Evolutionary conservation across 1,284 basidiomycete species (phyloP), one percentile per base, ranked within the genome.

Genomic region (Golubevia sp.): DNA sequence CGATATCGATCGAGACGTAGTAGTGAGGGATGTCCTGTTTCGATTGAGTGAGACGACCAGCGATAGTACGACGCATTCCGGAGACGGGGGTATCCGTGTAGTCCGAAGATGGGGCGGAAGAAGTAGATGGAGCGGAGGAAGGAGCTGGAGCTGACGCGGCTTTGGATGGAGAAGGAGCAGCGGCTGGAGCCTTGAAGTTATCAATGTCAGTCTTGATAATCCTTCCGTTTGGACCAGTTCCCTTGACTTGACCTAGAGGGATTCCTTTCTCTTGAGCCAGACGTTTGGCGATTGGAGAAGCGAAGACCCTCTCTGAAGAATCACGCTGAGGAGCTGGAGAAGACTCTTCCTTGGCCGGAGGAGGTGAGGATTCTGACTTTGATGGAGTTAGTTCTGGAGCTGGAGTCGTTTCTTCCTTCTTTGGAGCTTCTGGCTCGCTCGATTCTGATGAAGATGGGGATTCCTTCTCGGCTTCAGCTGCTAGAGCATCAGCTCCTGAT

Each of bases 1-100:
- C 92, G 84, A 99, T 88, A 82, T 98, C 93, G 60, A 93, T 88
- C 13, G 96, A 97, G 76, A 99, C 86, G 86, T 98, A 99, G 87
- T 97, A 99, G 85, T 98, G 95, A n/a, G 97, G 97, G 24, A 94
- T 84, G 72, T 93, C 90, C 84, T 92, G 91, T 86, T 98, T 99
- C 71, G 92, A 93, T 86, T 97, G 93, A 2, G 91, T 90, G 72
- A 99, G 89, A 73, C 97, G 92, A 60, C 88, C 80, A 66, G 93
- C 97, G 83, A 99, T 99, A 53, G 90, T 91, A 74, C 92, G 92
- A 66, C 97, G 92, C 92, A 99, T 99, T 86, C 91, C 95, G 62
- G 92, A 90, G 59, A 94, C 87, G n/a, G 97, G 96, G 56, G 89
- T 90, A 84, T 99, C 97, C 71, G 89, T 88, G 86, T 94, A 99